These are phyloP conservation scores for Hebeloma cylindrosporum DNA, from an alignment of 768 basidiomycete species.

Conservation along the genomic window DNA sequence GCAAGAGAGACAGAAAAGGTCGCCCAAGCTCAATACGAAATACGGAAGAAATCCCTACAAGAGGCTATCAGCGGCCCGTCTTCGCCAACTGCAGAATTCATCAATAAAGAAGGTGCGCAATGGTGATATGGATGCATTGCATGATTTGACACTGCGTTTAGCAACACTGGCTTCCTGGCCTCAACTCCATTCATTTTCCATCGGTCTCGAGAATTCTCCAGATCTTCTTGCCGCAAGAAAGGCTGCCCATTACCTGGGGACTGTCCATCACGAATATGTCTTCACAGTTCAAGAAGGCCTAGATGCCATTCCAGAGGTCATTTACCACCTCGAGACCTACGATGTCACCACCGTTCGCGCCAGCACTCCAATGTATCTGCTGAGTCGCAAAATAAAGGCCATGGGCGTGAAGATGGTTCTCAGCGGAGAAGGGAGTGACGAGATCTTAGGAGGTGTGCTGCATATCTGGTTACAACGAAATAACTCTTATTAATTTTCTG, in stretches of 20 bases:
- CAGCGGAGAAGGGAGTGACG: constrained; percentile 96
- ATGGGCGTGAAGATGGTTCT: constrained; percentile 99
- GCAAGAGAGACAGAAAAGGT: constrained; percentile 94
- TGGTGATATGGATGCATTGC: not conserved
- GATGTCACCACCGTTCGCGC: constrained; percentile 99
- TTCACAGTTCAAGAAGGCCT: constrained; percentile 98
- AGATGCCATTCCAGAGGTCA: constrained; percentile 96
- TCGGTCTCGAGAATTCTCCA: constrained; percentile 92
- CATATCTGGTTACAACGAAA: not conserved
- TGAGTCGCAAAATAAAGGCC: constrained; percentile 97
- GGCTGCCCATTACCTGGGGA: constrained; percentile 90
- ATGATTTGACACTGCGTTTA: constrained; percentile 24
- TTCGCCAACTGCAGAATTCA: constrained; percentile 46
- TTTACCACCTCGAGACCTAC: constrained; percentile 97
- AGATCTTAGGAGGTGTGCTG: constrained; percentile 85
- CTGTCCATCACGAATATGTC: constrained; percentile 95
- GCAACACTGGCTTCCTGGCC: constrained; percentile 88
- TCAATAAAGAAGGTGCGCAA: constrained; percentile 56
- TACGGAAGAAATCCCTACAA: constrained; percentile 59
- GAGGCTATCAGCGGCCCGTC: constrained; percentile 55
- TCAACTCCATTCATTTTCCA: constrained; percentile 95
- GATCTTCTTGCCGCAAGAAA: constrained; percentile 93
- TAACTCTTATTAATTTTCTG: not conserved
- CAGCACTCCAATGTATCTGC: constrained; percentile 97
- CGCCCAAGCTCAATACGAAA: constrained; percentile 72